Evolutionary conservation across 108 stramenopile species (phyloP).

Genomic region (Nitzschia sp.): DNA sequence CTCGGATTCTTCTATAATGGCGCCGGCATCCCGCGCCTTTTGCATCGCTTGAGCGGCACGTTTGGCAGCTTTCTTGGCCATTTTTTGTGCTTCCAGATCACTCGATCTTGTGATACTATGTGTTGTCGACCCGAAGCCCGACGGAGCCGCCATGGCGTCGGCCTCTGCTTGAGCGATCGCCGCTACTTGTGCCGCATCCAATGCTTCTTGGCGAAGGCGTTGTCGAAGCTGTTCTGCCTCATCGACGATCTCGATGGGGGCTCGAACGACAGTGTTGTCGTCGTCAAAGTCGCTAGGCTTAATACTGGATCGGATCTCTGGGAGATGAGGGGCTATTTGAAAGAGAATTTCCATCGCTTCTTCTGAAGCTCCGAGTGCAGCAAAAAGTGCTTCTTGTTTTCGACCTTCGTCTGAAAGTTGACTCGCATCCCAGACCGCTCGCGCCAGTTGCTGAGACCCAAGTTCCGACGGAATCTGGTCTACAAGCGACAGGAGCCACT

Average conservation of each 20-base stretch:
- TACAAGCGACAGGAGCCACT: slow-evolving; percentile 24
- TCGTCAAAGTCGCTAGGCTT: not conserved
- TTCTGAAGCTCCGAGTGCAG: slow-evolving; percentile 57
- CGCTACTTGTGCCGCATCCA: slow-evolving; percentile 62
- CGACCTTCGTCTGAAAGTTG: slow-evolving; percentile 33
- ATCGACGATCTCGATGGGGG: slow-evolving; percentile 20
- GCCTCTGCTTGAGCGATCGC: slow-evolving; percentile 57
- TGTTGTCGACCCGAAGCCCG: slow-evolving; percentile 46
- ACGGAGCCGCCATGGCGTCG: slow-evolving; percentile 10
- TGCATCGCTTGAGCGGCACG: slow-evolving; percentile 59
- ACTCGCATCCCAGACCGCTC: slow-evolving; percentile 38
- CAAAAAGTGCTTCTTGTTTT: slow-evolving; percentile 65
- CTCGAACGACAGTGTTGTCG: not conserved
- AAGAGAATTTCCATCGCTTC: slow-evolving; percentile 50
- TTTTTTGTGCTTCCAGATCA: slow-evolving; percentile 57
- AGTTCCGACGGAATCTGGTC: slow-evolving; percentile 35
- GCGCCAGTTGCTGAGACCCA: slow-evolving; percentile 28
- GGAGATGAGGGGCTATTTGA: slow-evolving; percentile 40
- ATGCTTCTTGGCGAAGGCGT: slow-evolving; percentile 54
- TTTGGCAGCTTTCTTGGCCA: slow-evolving; percentile 62
- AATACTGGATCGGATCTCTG: slow-evolving; percentile 35
- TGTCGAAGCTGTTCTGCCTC: slow-evolving; percentile 43
- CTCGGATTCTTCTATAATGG: slow-evolving; percentile 61
- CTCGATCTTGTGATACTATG: slow-evolving; percentile 62
- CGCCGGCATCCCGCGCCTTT: slow-evolving; percentile 75